Evolutionary conservation across 345 rosid species (phyloP), one percentile per base, ranked within the genome.

Genomic region (Pelargonium nanum): DNA sequence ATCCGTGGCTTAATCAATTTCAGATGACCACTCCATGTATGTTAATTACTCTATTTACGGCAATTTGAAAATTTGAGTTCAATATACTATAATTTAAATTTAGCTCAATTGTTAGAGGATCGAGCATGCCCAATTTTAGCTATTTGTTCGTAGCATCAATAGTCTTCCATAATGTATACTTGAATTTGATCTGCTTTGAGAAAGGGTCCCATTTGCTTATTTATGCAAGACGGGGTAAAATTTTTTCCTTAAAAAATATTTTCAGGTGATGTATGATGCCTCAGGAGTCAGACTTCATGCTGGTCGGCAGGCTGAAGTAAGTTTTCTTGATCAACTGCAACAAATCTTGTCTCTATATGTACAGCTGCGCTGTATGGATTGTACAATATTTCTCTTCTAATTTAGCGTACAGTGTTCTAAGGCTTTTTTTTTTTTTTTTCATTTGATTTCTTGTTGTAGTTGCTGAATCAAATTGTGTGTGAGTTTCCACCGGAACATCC

Each of bases 401-500:
- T 19, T 63, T 52, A 64, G 24, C 32, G 19, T 26, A 58, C 45
- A 23, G 44, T 24, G 21, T 25, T 45, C 25, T 26, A 7, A 44
- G 26, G 28, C 51, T 55, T 19, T 51, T 21, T 58, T 59, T 22
- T 65, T 54, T 26, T 65, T 60, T 52, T 28, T 61, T 17, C 50
- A 44, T 65, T 59, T 58, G 62, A 55, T 59, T 22, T 53, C 66
- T 23, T 60, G 19, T n/a, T 57, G 15, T 72, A 91, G 96, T 83
- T 91, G 69, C 72, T 91, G 40, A 88, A 91, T 85, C 98, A 88
- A 85, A 91, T 91, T 68, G 89, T 88, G n/a, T 88, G 77, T 44
- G 92, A 81, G 75, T 86, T 91, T 74, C 96, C 96, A 58, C 79
- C 91, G 56, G 96, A 83, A 50, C 96, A 91, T 80, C 98, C 98